phyloP scores from a whole-genome alignment of 75 land plant species.

The Selaginella moellendorffii region DNA sequence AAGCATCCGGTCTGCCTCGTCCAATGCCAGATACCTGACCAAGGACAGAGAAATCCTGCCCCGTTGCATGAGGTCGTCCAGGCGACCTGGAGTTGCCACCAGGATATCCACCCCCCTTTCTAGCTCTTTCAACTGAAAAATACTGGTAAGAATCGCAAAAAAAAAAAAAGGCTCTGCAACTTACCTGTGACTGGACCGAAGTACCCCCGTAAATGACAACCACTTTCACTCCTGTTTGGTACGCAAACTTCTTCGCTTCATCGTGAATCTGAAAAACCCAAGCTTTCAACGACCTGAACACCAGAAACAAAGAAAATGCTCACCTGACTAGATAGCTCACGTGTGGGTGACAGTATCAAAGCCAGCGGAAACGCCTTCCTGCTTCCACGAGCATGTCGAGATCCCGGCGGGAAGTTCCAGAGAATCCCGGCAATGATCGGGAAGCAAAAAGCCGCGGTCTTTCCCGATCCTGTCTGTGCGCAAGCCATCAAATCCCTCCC shows the following conservation, averaged over 20 bases:
- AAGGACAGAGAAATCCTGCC: neutral
- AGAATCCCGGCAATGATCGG: neutral
- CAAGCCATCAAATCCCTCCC: conserved; percentile 9
- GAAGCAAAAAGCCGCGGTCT: conserved; percentile 10
- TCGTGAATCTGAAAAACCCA: neutral
- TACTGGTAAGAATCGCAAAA: neutral
- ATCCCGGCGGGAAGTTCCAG: neutral
- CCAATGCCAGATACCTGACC: conserved; percentile 4
- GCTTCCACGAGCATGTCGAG: neutral
- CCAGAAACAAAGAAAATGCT: neutral
- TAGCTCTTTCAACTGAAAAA: neutral
- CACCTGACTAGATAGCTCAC: conserved; percentile 1
- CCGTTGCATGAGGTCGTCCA: neutral
- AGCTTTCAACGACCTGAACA: neutral
- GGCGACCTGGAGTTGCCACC: conserved; percentile 6
- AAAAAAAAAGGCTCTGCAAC: neutral
- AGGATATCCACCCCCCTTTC: conserved; percentile 1
- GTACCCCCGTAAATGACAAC: conserved; percentile 4
- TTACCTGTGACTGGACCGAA: neutral
- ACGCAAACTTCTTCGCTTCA: conserved; percentile 1
- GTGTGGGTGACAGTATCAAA: conserved; percentile 1
- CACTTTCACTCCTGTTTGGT: neutral
- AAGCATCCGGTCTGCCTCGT: conserved; percentile 8
- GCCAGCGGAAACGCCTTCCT: neutral
- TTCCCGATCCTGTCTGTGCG: conserved; percentile 7